Conservation (phyloP, 2,329 filamentous ascomycete genomes). For the Trichoderma simmonsii region DNA sequence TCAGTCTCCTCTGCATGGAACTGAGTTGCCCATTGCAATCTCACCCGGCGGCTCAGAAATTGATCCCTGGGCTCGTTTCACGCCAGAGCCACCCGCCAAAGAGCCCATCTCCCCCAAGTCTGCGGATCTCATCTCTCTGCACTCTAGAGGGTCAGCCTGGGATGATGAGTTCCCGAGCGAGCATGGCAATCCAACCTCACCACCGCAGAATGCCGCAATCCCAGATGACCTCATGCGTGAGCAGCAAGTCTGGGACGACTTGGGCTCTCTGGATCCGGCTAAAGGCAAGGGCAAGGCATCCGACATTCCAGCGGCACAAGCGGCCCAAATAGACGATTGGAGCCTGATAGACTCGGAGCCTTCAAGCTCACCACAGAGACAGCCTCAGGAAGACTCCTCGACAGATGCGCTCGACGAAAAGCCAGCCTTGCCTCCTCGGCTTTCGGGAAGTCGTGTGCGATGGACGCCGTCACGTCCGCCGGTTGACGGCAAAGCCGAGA, state of each 20-base stretch:
- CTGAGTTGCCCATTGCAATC: slow-evolving; percentile 18
- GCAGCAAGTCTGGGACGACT: slow-evolving; percentile 50
- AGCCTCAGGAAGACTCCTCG: slow-evolving; percentile 13
- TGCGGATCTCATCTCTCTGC: slow-evolving; percentile 36
- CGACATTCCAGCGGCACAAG: slow-evolving; percentile 20
- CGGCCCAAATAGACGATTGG: slow-evolving; percentile 44
- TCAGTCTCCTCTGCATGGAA: slow-evolving; percentile 1
- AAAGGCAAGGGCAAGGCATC: slow-evolving; percentile 36
- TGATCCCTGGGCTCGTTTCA: slow-evolving; percentile 29
- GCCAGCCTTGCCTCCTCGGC: slow-evolving; percentile 40
- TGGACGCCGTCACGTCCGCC: slow-evolving; percentile 42
- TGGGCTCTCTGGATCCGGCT: slow-evolving; percentile 39
- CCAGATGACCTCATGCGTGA: slow-evolving; percentile 39
- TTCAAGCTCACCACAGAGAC: slow-evolving; percentile 20
- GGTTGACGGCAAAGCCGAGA: slow-evolving; percentile 59
- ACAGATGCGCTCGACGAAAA: slow-evolving; percentile 23
- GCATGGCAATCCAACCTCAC: slow-evolving; percentile 26
- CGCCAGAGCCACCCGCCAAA: slow-evolving; percentile 24
- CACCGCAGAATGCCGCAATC: slow-evolving; percentile 27
- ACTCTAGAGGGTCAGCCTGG: slow-evolving; percentile 38
- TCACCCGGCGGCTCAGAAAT: slow-evolving; percentile 29
- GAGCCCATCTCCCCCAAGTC: slow-evolving; percentile 27
- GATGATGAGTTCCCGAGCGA: slow-evolving; percentile 37
- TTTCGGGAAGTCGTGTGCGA: slow-evolving; percentile 28
- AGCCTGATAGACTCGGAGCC: slow-evolving; percentile 48